These are phyloP conservation scores for Annulohypoxylon nitens DNA, from an alignment of 495 filamentous ascomycete genomes.

Conservation along the genomic window DNA sequence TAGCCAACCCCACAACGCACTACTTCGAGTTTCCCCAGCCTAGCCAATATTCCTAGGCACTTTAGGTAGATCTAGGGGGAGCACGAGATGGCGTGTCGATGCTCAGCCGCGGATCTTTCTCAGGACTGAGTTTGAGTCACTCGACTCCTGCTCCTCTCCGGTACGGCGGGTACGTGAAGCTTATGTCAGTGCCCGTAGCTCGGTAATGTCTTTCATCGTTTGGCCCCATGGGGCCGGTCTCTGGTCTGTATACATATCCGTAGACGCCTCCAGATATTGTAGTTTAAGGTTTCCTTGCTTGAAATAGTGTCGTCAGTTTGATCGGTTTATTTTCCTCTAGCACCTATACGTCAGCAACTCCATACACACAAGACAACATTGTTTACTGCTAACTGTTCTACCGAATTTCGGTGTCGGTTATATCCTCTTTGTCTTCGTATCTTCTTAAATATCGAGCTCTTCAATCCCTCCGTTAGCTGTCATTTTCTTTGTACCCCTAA, in stretches of 20 bases:
- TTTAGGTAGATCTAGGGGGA: conserved; percentile 13
- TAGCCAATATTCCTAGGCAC: conserved; percentile 3
- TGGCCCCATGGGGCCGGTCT: conserved; percentile 7
- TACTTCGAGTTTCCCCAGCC: conserved; percentile 19
- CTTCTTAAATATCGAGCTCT: background rate
- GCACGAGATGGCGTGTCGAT: conserved; percentile 30
- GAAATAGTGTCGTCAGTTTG: conserved; percentile 25
- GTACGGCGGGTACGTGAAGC: conserved; percentile 34
- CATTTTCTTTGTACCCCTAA: conserved; percentile 10
- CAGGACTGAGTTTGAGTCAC: conserved; percentile 14
- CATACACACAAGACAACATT: conserved; percentile 7
- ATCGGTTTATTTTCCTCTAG: conserved; percentile 11
- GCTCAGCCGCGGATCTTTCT: conserved; percentile 35
- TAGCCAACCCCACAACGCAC: conserved; percentile 39
- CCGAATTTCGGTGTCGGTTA: background rate
- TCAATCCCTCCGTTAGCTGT: conserved; percentile 1
- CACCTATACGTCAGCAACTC: background rate
- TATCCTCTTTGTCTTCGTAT: conserved; percentile 19
- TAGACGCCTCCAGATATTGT: conserved; percentile 32
- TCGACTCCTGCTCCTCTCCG: conserved; percentile 24
- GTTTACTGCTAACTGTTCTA: background rate
- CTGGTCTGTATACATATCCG: conserved; percentile 23
- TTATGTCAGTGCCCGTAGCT: conserved; percentile 26
- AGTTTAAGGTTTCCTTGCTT: conserved; percentile 10
- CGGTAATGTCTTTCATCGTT: conserved; percentile 31